Evolutionary conservation across 2,329 filamentous ascomycete genomes (phyloP).

Genomic region (Claviceps pusilla): DNA sequence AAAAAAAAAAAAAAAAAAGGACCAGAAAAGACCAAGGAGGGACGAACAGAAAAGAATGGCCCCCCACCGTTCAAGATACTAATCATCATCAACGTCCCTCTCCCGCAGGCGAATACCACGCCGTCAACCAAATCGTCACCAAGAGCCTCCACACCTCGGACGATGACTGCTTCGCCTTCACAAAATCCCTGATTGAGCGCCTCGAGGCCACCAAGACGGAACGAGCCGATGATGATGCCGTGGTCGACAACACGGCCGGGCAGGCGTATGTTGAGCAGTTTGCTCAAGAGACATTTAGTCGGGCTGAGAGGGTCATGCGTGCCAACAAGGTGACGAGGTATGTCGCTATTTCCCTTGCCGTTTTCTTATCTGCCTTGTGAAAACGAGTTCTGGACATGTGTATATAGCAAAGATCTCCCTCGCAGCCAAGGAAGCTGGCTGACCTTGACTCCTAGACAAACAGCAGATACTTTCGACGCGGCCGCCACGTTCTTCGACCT

Average conservation of each 20-base stretch:
- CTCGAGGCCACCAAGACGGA: constrained; percentile 51
- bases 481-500: constrained; percentile 86
- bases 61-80: neutral
- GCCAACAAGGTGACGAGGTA: constrained; percentile 73
- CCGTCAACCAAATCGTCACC: constrained; percentile 78
- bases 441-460: constrained; percentile 44
- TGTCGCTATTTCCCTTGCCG: neutral
- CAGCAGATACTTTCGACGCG: constrained; percentile 84
- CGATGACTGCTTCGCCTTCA: constrained; percentile 66
- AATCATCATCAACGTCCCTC: constrained; percentile 3
- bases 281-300: constrained; percentile 70
- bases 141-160: constrained; percentile 66
- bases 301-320: constrained; percentile 67
- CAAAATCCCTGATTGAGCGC: constrained; percentile 75
- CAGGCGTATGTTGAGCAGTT: constrained; percentile 93
- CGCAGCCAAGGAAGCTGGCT: too few relatives aligned
- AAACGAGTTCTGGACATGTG: too few relatives aligned
- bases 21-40: neutral
- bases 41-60: too few relatives aligned
- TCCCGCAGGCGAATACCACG: constrained; percentile 65
- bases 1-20: neutral
- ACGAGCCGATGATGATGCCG: constrained; percentile 63
- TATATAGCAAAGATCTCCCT: neutral
- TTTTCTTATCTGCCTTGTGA: too few relatives aligned
- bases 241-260: constrained; percentile 71